Evolutionary conservation across 2,329 filamentous ascomycete genomes (phyloP), one percentile per base, ranked within the genome.

Genomic region (Diplodia scrobiculata): DNA sequence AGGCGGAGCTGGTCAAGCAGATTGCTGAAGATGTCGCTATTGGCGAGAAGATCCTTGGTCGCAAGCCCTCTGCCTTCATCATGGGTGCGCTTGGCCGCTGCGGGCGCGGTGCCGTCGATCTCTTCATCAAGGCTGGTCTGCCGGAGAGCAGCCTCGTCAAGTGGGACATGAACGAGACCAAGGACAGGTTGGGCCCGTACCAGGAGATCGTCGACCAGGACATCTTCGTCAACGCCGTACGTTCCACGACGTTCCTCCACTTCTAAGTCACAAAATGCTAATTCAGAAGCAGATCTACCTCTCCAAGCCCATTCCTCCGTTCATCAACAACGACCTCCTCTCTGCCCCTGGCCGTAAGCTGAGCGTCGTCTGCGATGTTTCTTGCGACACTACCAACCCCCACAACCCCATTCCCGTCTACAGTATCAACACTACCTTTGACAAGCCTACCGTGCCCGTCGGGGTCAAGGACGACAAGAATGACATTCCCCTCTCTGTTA

Each of bases 71-170:
- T 69, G 87, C 92, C 68, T 86, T 98, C 68, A 88, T 97, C 63
- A 94, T 97, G 69, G 94, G 94, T 13, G 76, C 75, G 9, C 82
- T 90, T n/a, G 89, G 91, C 48, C 87, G 93, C 70, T 97, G 93
- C 75, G 92, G 93, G 66, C 87, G 85, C 53, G 94, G 94, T 68
- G 93, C 93, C 21, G 88, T 94, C 45, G 90, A 96, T 72, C 82
- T 94, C 67, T 91, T 90, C 77, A 81, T 86, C 71, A 87, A 89
- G 78, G 89, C 88, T 14, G 93, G 92, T 66, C 83, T 94, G 59
- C 83, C 87, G 14, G 84, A 86, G 25, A 83, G 86, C 71, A 85
- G 89, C 72, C 89, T 97, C 72, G 78, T 87, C 68, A 82, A 87
- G 77, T 89, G 87, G 87, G 92, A 97, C 81, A 84, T 96, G 75